Evolutionary conservation across 2,329 filamentous ascomycete species (phyloP).

Genomic region (Juglanconis sp.): DNA sequence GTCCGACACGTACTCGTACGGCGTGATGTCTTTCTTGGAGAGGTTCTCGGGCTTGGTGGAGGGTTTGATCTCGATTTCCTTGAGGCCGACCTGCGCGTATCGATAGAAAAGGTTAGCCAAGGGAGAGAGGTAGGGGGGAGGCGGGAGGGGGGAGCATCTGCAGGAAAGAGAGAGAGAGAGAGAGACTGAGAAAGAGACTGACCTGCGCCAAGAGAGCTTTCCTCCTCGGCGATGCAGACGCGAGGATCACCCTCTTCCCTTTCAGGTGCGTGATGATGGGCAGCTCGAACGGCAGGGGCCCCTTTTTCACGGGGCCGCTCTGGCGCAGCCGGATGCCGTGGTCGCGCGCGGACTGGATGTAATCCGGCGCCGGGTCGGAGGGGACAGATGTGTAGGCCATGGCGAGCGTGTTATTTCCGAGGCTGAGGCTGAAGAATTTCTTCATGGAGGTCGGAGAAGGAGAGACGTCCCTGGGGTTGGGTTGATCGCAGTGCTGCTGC

Average conservation of each 20-base stretch:
- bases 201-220: constrained; percentile 76
- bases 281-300: constrained; percentile 68
- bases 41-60: constrained; percentile 83
- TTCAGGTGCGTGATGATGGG: constrained; percentile 76
- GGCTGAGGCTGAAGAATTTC: constrained; percentile 3
- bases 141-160: too few species aligned
- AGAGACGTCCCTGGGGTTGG: neutral
- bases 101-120: neutral
- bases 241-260: constrained; percentile 79
- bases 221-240: constrained; percentile 82
- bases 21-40: constrained; percentile 68
- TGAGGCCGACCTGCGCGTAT: constrained; percentile 70
- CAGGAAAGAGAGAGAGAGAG: too few species aligned
- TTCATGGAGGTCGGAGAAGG: neutral
- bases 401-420: neutral
- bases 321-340: constrained; percentile 33
- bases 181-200: too few species aligned
- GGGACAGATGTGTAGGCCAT: constrained; percentile 22
- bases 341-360: constrained; percentile 39
- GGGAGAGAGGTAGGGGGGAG: neutral
- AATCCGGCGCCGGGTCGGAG: constrained; percentile 43
- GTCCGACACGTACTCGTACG: constrained; percentile 88
- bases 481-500: neutral
- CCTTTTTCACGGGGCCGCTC: constrained; percentile 41
- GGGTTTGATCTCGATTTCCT: constrained; percentile 77